A percentile compares a stretch with the other conserved stretches of the same genome.
Evolutionary conservation across 805 yeast genomes (phyloP).

Genomic region (Hanseniaspora jakobsenii): DNA sequence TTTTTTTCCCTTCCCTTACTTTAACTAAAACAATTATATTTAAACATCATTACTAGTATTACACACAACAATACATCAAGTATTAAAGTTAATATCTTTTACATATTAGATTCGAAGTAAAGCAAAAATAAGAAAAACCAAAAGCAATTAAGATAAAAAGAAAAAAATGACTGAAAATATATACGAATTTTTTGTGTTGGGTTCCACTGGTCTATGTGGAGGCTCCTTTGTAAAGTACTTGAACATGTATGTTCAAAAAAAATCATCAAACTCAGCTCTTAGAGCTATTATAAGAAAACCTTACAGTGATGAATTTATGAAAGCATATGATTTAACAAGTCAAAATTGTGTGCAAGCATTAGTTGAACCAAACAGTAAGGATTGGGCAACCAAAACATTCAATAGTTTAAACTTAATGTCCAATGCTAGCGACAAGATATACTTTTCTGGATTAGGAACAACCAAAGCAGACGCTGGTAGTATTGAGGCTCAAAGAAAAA

Average conservation of each 20-base stretch:
- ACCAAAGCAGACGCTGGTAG: constrained; percentile 64
- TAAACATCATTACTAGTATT: no score
- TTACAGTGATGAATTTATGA: constrained; percentile 21
- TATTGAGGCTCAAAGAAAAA: constrained; percentile 51
- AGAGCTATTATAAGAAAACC: constrained; percentile 42
- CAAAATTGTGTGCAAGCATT: constrained; percentile 25
- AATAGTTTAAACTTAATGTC: constrained; percentile 17
- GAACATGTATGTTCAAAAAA: constrained; percentile 15
- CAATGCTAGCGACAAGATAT: constrained; percentile 30
- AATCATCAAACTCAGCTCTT: background rate
- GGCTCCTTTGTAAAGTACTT: constrained; percentile 39
- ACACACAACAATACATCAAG: no score
- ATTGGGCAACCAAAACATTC: constrained; percentile 35
- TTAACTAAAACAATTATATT: no score
- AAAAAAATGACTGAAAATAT: background rate
- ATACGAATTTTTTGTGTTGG: constrained; percentile 35
- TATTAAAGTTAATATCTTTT: no score
- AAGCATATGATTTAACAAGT: constrained; percentile 16
- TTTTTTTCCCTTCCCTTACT: no score
- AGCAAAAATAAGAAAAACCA: background rate
- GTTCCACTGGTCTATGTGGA: constrained; percentile 77
- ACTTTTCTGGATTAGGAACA: constrained; percentile 64
- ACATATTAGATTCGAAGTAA: no score
- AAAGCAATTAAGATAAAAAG: background rate
- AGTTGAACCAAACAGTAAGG: constrained; percentile 35